Evolutionary conservation across 148 eudicot species (phyloP).

Genomic region (Persicaria maculosa): DNA sequence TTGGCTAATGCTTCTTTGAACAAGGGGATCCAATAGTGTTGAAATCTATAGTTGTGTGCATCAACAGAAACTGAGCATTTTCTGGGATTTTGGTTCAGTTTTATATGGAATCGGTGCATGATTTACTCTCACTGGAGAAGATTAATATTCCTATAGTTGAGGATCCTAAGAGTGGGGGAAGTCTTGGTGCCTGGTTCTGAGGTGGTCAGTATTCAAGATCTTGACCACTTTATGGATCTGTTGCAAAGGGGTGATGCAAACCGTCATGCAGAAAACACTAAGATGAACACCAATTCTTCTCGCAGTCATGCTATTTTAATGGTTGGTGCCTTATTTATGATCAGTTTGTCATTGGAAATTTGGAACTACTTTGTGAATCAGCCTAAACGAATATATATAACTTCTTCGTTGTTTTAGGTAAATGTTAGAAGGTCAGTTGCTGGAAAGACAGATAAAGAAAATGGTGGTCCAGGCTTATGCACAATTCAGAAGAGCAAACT

Average conservation of each 20-base stretch:
- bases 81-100: constrained; percentile 36
- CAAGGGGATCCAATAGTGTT: too few species aligned
- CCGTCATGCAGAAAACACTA: constrained; percentile 96
- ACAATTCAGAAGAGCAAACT: constrained; percentile 84
- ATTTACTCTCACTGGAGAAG: constrained; percentile 93
- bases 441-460: constrained; percentile 38
- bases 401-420: constrained; percentile 39
- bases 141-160: constrained; percentile 78
- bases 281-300: constrained; percentile 87
- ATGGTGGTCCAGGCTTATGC: constrained; percentile 33
- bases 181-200: constrained; percentile 75
- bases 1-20: too few species aligned
- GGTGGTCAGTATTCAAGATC: constrained; percentile 52
- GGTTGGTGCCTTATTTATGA: constrained; percentile 26
- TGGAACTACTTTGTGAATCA: neutral
- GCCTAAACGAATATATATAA: neutral
- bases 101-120: constrained; percentile 90
- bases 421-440: constrained; percentile 48
- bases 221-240: constrained; percentile 73
- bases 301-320: constrained; percentile 98
- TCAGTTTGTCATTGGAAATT: neutral
- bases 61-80: neutral
- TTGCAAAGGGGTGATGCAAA: constrained; percentile 80
- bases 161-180: constrained; percentile 84
- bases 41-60: too few species aligned